Percentiles rank a stretch among this genome's conserved stretches.
Evolutionary conservation across 2,329 filamentous ascomycete genomes (phyloP).

Genomic region (Colletotrichum sp.): DNA sequence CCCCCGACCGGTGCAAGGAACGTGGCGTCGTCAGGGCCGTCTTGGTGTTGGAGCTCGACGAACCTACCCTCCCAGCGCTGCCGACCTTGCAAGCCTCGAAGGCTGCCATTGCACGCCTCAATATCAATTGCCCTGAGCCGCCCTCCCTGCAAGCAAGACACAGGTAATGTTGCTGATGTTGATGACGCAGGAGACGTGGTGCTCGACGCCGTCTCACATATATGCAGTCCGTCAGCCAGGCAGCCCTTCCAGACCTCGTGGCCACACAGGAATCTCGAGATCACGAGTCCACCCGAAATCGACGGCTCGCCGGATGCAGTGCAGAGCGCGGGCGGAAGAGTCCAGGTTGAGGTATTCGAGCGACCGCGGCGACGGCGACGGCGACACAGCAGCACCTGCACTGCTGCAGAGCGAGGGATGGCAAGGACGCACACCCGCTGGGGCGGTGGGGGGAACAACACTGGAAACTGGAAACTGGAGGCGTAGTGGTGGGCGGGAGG

Average conservation of each 20-base stretch:
- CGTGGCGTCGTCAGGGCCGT: slow-evolving; percentile 12
- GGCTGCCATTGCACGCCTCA: slow-evolving; percentile 3
- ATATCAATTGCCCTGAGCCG: slow-evolving; percentile 1
- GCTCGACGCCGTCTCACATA: background rate
- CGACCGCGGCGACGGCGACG: background rate
- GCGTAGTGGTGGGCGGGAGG: background rate
- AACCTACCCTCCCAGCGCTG: slow-evolving; percentile 6
- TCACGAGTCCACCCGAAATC: slow-evolving; percentile 8
- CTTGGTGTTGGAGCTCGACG: slow-evolving; percentile 10
- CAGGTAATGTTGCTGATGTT: background rate
- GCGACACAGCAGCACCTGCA: background rate
- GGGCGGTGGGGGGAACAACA: background rate
- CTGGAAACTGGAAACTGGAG: background rate
- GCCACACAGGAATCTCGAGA: background rate
- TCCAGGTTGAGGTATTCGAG: slow-evolving; percentile 2
- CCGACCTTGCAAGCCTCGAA: slow-evolving; percentile 1
- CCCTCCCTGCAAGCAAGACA: background rate
- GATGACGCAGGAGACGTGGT: background rate
- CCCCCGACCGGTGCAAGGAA: slow-evolving; percentile 18
- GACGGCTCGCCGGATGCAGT: background rate
- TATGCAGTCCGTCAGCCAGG: background rate
- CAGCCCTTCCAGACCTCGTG: background rate
- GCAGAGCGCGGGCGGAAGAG: background rate
- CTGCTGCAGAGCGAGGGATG: background rate
- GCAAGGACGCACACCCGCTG: background rate